These are phyloP conservation scores for Paxillus rubicundulus DNA, from an alignment of 768 basidiomycete species.

Conservation along the genomic window DNA sequence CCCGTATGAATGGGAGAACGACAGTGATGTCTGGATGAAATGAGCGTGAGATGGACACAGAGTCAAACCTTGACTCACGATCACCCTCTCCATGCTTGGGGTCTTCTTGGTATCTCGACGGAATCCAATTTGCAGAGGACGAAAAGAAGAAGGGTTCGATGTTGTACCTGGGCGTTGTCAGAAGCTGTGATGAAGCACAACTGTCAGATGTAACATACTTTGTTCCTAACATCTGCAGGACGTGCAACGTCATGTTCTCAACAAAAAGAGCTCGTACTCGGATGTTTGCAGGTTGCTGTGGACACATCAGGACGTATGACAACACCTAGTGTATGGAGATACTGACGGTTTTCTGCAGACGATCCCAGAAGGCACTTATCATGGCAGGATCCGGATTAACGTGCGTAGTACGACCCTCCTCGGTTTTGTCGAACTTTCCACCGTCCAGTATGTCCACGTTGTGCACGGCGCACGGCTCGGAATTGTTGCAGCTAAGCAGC, in stretches of 20 bases:
- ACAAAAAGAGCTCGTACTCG: constrained; percentile 52
- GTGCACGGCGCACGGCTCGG: constrained; percentile 18
- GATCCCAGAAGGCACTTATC: constrained; percentile 32
- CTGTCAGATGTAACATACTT: constrained; percentile 35
- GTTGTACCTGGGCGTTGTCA: constrained; percentile 39
- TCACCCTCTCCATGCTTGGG: constrained; percentile 41
- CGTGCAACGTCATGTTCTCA: constrained; percentile 47
- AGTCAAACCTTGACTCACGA: constrained; percentile 43
- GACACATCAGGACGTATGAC: neutral
- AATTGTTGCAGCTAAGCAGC: constrained; percentile 2
- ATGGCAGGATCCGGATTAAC: constrained; percentile 15
- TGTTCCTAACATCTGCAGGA: constrained; percentile 57
- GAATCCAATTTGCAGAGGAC: constrained; percentile 64
- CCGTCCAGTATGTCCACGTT: constrained; percentile 20
- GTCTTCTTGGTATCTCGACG: constrained; percentile 60
- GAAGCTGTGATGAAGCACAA: neutral
- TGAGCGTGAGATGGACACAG: constrained; percentile 20
- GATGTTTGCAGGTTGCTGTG: constrained; percentile 33
- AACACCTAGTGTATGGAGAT: neutral
- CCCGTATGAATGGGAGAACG: constrained; percentile 50
- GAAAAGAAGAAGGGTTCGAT: constrained; percentile 68
- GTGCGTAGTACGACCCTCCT: neutral
- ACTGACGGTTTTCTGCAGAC: constrained; percentile 33
- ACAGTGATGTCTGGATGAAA: constrained; percentile 51
- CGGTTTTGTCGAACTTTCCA: constrained; percentile 16